Base-by-base conservation (phyloP, 2,329 filamentous ascomycete genomes). In the Didymella segeticola region DNA sequence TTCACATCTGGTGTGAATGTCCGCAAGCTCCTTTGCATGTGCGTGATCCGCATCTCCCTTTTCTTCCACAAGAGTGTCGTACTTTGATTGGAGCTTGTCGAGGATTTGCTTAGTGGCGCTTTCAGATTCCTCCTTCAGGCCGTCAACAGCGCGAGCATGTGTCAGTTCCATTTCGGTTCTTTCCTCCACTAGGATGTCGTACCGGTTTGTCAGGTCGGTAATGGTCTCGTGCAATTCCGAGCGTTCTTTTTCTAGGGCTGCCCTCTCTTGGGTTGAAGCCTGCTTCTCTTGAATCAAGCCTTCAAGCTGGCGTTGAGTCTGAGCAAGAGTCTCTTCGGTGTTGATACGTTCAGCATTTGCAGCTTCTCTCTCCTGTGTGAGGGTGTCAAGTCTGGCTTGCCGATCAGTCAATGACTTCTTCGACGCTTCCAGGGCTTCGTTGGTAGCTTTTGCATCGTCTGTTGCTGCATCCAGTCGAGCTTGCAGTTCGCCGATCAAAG, bases 41-140 rank as follows among this genome's bases (percentile, higher is more conserved):
- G 47, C 43, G 2, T 41, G 55, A 30, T 70, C 60, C 11, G 42
- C 17, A 29, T 5, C 56, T 4, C 25, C 53, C 47, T 63, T 70
- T 30, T 69, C 66, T 9, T 56, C 48, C 14, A 66, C 25, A 9
- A 64, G 45, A 2, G 48, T 42, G 22, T 64, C 60, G 37, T 62
- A 69, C 47, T 68, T 69, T 11, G 60, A 52, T 43, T 71, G 68
- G 12, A 72, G 30, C 12, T 70, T 66, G 19, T 57, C 58, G 1
- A 74, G 59, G 6, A 65, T 55, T 29, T 67, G 57, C 41, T 68
- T 72, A 1, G 67, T 64, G 4, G 60, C 43, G 30, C 57, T 61
- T 4, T 71, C 67, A 9, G 67, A 70, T 8, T 73, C 66, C 30
- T 66, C 46, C 50, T 71, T 72, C 43, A 73, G 39, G 12, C 66